Evolutionary conservation across 371 early-diverging fungal species (phyloP), one percentile per base, ranked within the genome.

Genomic region (Lichtheimia hyalospora): DNA sequence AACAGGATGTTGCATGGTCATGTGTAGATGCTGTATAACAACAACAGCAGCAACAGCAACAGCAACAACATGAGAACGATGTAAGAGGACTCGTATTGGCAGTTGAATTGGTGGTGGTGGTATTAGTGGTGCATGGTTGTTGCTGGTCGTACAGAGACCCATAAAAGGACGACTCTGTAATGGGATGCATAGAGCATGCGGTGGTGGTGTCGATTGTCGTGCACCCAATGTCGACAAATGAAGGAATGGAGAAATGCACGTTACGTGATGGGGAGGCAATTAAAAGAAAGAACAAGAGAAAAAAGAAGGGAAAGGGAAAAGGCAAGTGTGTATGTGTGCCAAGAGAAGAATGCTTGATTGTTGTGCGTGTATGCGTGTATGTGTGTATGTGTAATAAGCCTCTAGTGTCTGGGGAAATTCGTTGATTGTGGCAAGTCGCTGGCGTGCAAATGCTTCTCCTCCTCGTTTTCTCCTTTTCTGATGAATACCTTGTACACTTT

Each of bases 1-100:
- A 41, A 14, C 56, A 55, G 23, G 15, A 23, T 23, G 23, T n/a
- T 25, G 44, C 24, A 42, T 15, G 23, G 51, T 5, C 20, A 50
- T 14, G 14, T 0, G 49, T 18, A 49, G 51, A 14, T 15, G 15
- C 15, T 20, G 18, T 50, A 25, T 25, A 21, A 15, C 51, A 21
- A 44, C 24, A 55, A 23, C 56, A 43, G 10, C 56, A 55, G 7
- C 56, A 55, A 12, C 56, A 55, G 41, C 56, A 55, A 20, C 44
- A 55, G 27, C 44, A 55, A 25, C 42, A 43, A 24, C 41, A 54
- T 15, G 18, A 54, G 5, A 46, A 34, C 2, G 34, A 34, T 8
- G 34, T 8, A 34, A 34, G 5, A 8, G 34, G 34, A 34, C 34
- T 34, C 10, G 34, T 34, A 10, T 34, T 34, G 34, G 34, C 34